Percentiles rank a stretch among this genome's conserved stretches.
phyloP scores from a whole-genome alignment of 176 grass and related monocot species.

The Carex myosuroides region DNA sequence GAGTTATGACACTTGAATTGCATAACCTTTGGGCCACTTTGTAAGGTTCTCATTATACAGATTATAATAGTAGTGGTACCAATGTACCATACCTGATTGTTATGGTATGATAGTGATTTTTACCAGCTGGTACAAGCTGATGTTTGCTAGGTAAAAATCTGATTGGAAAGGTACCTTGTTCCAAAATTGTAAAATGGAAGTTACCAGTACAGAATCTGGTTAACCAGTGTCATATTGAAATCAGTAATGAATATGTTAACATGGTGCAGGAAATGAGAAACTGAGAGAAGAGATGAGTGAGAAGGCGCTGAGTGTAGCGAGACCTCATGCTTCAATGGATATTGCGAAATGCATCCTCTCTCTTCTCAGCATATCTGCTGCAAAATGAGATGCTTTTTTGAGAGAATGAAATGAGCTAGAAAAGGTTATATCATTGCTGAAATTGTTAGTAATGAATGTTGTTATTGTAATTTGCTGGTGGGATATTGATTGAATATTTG shows the following conservation, averaged over 20 bases:
- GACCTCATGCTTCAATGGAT: constrained; percentile 54
- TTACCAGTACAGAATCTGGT: neutral
- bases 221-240: neutral
- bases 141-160: neutral
- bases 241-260: neutral
- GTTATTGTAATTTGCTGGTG: neutral
- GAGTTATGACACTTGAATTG: neutral
- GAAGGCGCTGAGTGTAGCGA: constrained; percentile 59
- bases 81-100: neutral
- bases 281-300: constrained; percentile 74
- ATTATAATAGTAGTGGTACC: neutral
- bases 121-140: neutral
- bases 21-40: neutral
- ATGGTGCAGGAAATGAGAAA: constrained; percentile 61
- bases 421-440: neutral
- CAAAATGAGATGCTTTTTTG: constrained; percentile 26
- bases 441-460: neutral
- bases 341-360: constrained; percentile 60
- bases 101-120: neutral
- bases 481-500: neutral
- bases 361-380: constrained; percentile 30
- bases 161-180: neutral
- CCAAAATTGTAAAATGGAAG: neutral
- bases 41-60: neutral
- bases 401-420: neutral